Evolutionary conservation across 2,329 filamentous ascomycete genomes (phyloP).

Genomic region (Exophiala spinifera): DNA sequence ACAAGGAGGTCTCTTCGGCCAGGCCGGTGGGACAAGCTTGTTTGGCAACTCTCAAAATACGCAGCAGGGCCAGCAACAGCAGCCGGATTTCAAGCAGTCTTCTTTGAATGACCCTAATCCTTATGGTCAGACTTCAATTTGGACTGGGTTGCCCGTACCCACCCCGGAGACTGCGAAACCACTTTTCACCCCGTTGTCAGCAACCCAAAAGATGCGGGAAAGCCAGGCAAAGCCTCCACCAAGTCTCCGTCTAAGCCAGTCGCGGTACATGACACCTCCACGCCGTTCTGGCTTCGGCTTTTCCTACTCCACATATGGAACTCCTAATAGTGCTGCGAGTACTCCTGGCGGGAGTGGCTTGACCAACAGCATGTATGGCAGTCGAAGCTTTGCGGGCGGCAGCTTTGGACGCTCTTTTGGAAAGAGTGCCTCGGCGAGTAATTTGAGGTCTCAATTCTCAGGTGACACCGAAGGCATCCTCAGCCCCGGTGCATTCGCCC

Average conservation of each 20-base stretch:
- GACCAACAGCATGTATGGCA: constrained; percentile 39
- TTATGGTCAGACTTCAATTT: constrained; percentile 84
- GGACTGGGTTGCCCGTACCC: constrained; percentile 66
- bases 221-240: constrained; percentile 48
- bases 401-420: constrained; percentile 69
- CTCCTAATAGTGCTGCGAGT: constrained; percentile 67
- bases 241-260: constrained; percentile 56
- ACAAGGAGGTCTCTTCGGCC: constrained; percentile 42
- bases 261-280: constrained; percentile 78
- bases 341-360: constrained; percentile 57
- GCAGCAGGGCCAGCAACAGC: constrained; percentile 50
- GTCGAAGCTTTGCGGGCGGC: constrained; percentile 42
- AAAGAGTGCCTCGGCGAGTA: constrained; percentile 88
- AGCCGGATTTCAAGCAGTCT: constrained; percentile 65
- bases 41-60: constrained; percentile 55
- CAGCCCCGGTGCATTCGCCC: constrained; percentile 78
- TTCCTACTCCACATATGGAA: constrained; percentile 87
- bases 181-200: constrained; percentile 82
- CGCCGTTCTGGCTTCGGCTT: constrained; percentile 82
- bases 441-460: constrained; percentile 75
- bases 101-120: constrained; percentile 81
- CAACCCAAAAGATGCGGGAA: constrained; percentile 71
- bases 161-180: constrained; percentile 73
- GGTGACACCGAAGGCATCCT: constrained; percentile 73
- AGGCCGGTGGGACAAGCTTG: constrained; percentile 38